Evolutionary conservation across 2,329 filamentous ascomycete genomes (phyloP).

Genomic region (Atkinsonella texensis): DNA sequence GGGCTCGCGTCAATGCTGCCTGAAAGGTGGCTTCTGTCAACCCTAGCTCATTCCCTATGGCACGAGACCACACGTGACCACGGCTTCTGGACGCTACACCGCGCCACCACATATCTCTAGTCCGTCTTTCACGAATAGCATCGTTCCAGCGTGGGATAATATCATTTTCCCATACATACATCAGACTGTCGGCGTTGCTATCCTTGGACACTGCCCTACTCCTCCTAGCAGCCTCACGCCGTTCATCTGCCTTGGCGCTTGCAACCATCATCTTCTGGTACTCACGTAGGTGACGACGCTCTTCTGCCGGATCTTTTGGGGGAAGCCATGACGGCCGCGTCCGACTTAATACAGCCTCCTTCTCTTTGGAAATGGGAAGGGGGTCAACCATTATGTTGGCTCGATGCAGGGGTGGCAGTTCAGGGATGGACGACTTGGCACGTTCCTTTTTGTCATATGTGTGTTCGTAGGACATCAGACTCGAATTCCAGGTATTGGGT

Average conservation of each 20-base stretch:
- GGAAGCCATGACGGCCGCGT: constrained; percentile 77
- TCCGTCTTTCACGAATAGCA: constrained; percentile 55
- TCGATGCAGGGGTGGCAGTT: constrained; percentile 57
- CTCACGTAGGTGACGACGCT: constrained; percentile 75
- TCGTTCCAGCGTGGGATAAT: constrained; percentile 65
- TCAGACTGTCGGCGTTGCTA: constrained; percentile 38
- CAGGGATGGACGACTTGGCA: constrained; percentile 54
- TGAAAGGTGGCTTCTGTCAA: constrained; percentile 56
- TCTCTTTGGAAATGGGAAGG: constrained; percentile 73
- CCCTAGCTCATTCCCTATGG: constrained; percentile 62
- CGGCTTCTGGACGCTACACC: constrained; percentile 61
- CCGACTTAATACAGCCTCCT: constrained; percentile 69
- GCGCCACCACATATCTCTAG: constrained; percentile 71
- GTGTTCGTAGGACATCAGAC: constrained; percentile 19
- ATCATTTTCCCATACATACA: constrained; percentile 62
- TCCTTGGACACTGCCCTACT: constrained; percentile 42
- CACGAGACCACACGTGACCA: constrained; percentile 56
- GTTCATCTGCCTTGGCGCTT: constrained; percentile 47
- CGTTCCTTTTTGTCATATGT: constrained; percentile 35
- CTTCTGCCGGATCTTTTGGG: constrained; percentile 80
- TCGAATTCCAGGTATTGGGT: constrained; percentile 29
- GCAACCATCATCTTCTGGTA: constrained; percentile 73
- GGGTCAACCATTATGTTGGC: constrained; percentile 78
- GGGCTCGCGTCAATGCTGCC: constrained; percentile 57
- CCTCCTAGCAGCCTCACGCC: constrained; percentile 40